These are phyloP conservation scores for Nymphaea thermarum DNA, from an alignment of 164 flowering plant genomes.

Conservation along the genomic window DNA sequence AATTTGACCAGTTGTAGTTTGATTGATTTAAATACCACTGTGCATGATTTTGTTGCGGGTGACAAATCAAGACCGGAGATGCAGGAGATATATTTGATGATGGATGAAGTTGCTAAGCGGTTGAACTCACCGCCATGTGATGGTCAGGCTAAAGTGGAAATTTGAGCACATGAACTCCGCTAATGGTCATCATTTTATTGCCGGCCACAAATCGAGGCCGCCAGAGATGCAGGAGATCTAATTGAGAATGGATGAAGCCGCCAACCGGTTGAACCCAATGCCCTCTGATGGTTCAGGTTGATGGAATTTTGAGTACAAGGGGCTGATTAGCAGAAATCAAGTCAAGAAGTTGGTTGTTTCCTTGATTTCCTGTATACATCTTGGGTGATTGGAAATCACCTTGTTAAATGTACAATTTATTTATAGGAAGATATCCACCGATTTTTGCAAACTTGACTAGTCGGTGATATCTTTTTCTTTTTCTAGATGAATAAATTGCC, in stretches of 20 bases:
- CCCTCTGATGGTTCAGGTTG: no score
- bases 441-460: background rate
- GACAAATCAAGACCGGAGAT: constrained; percentile 11
- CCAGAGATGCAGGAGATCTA: background rate
- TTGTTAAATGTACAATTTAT: background rate
- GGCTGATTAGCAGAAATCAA: no score
- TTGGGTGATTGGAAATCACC: background rate
- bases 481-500: background rate
- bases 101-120: constrained; percentile 16
- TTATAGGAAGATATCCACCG: background rate
- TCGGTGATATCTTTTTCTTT: background rate
- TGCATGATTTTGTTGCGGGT: constrained; percentile 29
- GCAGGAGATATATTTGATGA: constrained; percentile 16
- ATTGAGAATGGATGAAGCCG: background rate
- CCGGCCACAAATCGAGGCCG: no score
- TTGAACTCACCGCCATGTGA: constrained; percentile 2
- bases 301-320: no score
- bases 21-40: constrained; percentile 43
- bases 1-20: constrained; percentile 37
- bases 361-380: background rate
- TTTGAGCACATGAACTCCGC: background rate
- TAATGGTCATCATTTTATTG: background rate
- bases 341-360: background rate
- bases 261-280: background rate
- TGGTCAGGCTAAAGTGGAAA: background rate